Evolutionary conservation across 192 early-diverging fungal genomes (phyloP).

Genomic region (Coemansia sp.): DNA sequence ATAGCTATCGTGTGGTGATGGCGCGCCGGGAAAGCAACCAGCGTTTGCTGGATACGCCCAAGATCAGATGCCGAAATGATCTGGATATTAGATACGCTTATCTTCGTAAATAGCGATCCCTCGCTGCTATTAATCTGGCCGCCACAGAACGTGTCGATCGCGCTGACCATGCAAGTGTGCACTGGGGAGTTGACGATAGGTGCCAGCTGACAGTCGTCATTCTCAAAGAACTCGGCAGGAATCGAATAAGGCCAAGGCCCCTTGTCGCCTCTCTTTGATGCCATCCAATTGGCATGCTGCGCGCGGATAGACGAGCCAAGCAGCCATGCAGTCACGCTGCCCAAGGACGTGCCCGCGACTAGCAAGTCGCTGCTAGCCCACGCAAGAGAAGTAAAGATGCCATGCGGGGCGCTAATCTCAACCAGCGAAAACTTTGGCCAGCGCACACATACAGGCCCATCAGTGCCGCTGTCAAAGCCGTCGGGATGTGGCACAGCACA

Average conservation of each 20-base stretch:
- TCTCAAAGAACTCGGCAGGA: background rate
- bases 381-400: conserved; percentile 33
- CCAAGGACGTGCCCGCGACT: conserved; percentile 34
- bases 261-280: background rate
- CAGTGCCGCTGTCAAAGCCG: background rate
- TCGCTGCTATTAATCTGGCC: conserved; percentile 3
- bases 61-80: conserved; percentile 11
- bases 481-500: conserved; percentile 28
- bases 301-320: conserved; percentile 8
- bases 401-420: conserved; percentile 28
- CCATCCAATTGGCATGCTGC: conserved; percentile 13
- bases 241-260: conserved; percentile 17
- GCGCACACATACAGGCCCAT: conserved; percentile 18
- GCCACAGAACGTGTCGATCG: conserved; percentile 1
- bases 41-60: conserved; percentile 26
- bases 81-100: conserved; percentile 19
- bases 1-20: conserved; percentile 10
- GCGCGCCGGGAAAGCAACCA: conserved; percentile 22
- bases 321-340: conserved; percentile 30
- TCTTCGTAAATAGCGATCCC: conserved; percentile 12
- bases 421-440: conserved; percentile 38
- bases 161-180: conserved; percentile 17
- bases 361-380: conserved; percentile 38
- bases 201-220: background rate
- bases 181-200: conserved; percentile 27